Conservation (phyloP, 352 stramenopile species). For the Phytophthora fragariae region DNA sequence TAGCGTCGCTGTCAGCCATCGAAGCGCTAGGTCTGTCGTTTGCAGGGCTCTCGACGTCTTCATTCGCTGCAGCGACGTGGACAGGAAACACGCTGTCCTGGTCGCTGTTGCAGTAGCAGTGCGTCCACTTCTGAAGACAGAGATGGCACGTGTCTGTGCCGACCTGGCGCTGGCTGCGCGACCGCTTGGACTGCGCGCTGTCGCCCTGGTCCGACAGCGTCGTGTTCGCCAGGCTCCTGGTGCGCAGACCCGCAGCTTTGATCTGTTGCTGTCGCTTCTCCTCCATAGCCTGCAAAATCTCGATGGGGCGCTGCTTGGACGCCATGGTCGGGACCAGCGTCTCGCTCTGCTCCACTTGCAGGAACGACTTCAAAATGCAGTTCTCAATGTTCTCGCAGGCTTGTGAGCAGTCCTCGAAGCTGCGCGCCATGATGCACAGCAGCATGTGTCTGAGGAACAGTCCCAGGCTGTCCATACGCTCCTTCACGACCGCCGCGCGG, state of each 20-base stretch:
- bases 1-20: constrained; percentile 67
- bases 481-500: constrained; percentile 72
- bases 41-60: constrained; percentile 17
- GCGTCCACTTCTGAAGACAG: constrained; percentile 87
- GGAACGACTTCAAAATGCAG: constrained; percentile 77
- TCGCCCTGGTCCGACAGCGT: constrained; percentile 53
- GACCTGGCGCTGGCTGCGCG: constrained; percentile 54
- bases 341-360: constrained; percentile 75
- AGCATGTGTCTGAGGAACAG: constrained; percentile 83
- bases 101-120: constrained; percentile 89
- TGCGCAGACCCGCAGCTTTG: constrained; percentile 63
- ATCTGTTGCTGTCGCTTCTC: constrained; percentile 78
- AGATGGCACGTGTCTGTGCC: constrained; percentile 76
- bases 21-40: constrained; percentile 45
- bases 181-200: constrained; percentile 36
- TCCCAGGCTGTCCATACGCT: constrained; percentile 85
- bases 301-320: constrained; percentile 64
- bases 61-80: constrained; percentile 24
- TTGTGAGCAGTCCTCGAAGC: constrained; percentile 75
- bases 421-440: constrained; percentile 72
- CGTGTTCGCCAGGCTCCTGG: constrained; percentile 56
- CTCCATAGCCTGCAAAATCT: constrained; percentile 74
- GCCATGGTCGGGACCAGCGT: constrained; percentile 58
- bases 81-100: constrained; percentile 72
- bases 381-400: constrained; percentile 73